These are phyloP conservation scores for Hirschfeldia incana DNA, from an alignment of 345 rosid genomes.

Conservation along the genomic window DNA sequence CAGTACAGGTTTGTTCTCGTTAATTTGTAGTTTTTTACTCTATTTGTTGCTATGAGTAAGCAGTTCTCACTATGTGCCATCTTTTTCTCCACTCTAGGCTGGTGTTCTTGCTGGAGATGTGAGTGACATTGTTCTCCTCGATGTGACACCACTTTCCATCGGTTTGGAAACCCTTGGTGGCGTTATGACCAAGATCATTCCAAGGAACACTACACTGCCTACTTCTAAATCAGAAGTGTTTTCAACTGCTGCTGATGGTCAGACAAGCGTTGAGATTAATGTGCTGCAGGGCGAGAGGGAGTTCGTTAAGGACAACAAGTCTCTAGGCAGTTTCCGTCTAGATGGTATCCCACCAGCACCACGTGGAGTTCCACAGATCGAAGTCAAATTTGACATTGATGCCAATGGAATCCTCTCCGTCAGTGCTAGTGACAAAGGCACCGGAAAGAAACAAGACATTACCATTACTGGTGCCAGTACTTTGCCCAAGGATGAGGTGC, in stretches of 20 bases:
- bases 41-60: neutral
- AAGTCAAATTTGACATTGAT: conserved; percentile 92
- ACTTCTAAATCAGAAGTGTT: conserved; percentile 98
- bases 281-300: conserved; percentile 98
- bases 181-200: conserved; percentile 96
- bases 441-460: conserved; percentile 93
- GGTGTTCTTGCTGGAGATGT: conserved; percentile 97
- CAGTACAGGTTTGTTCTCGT: conserved; percentile 71
- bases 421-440: conserved; percentile 80
- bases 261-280: conserved; percentile 94
- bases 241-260: conserved; percentile 99
- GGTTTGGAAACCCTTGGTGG: conserved; percentile 98
- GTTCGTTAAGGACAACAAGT: conserved; percentile 92
- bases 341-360: conserved; percentile 89
- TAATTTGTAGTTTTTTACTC: neutral
- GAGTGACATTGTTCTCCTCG: conserved; percentile 88
- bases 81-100: conserved; percentile 51
- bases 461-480: conserved; percentile 96
- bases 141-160: conserved; percentile 80
- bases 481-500: conserved; percentile 90
- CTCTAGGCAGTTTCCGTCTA: conserved; percentile 73
- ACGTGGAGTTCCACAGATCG: conserved; percentile 90
- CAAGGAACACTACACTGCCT: conserved; percentile 89
- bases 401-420: conserved; percentile 96
- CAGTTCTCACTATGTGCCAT: neutral